Evolutionary conservation across 768 basidiomycete species (phyloP).

Genomic region (Auriscalpium orientale): DNA sequence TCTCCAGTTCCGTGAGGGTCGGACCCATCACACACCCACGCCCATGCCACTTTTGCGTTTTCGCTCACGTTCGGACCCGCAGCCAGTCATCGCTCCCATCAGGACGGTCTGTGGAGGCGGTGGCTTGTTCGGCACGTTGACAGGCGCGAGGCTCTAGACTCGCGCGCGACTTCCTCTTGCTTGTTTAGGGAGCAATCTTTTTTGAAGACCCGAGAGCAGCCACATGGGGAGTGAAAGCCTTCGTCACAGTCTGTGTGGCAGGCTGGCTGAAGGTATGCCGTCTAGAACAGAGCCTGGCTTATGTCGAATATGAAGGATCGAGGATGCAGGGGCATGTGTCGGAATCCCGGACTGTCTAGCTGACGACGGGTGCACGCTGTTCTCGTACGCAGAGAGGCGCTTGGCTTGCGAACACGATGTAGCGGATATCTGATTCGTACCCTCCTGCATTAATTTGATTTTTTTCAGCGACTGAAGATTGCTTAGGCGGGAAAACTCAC

Average conservation of each 20-base stretch:
- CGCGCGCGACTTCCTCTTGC: slow-evolving; percentile 89
- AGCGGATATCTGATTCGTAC: slow-evolving; percentile 20
- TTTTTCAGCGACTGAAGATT: not conserved
- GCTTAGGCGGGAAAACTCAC: not conserved
- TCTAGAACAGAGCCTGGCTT: slow-evolving; percentile 33
- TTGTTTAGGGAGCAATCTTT: slow-evolving; percentile 94
- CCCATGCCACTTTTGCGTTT: slow-evolving; percentile 95
- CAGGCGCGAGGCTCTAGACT: slow-evolving; percentile 83
- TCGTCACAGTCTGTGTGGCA: slow-evolving; percentile 69
- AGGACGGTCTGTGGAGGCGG: slow-evolving; percentile 93
- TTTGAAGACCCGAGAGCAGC: slow-evolving; percentile 87
- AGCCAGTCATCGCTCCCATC: slow-evolving; percentile 91
- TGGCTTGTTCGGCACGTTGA: slow-evolving; percentile 94
- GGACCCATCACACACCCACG: too few relatives aligned
- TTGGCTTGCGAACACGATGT: slow-evolving; percentile 22
- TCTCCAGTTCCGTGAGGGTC: slow-evolving; percentile 87
- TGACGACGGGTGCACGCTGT: slow-evolving; percentile 20
- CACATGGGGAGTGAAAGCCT: slow-evolving; percentile 95
- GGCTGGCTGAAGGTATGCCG: slow-evolving; percentile 61
- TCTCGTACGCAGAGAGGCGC: slow-evolving; percentile 45
- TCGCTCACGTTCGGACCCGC: slow-evolving; percentile 88
- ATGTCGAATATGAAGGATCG: slow-evolving; percentile 69
- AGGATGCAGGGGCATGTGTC: slow-evolving; percentile 22
- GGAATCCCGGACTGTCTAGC: slow-evolving; percentile 2
- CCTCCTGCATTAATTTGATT: slow-evolving; percentile 30